A percentile compares a stretch with the other conserved stretches of the same genome.
phyloP scores from a whole-genome alignment of 164 flowering plant species.

The Tinospora cordifolia region DNA sequence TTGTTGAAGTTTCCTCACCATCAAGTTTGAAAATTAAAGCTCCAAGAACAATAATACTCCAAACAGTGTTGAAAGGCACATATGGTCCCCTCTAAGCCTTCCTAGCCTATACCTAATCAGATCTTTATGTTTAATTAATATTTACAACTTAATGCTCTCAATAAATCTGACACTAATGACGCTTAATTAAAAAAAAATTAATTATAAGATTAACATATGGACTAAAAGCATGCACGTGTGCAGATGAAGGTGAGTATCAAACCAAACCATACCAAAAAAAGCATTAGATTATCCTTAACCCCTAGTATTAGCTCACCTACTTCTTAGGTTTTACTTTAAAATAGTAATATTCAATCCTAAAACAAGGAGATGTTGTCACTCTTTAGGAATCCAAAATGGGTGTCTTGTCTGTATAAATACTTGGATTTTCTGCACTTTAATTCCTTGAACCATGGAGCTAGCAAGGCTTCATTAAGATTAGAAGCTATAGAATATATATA shows the following conservation, averaged over 20 bases:
- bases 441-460: background rate
- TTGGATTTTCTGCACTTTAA: background rate
- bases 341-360: background rate
- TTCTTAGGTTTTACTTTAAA: conserved; percentile 4
- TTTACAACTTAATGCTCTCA: conserved; percentile 10
- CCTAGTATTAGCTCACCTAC: conserved; percentile 25
- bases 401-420: conserved; percentile 8
- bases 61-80: background rate
- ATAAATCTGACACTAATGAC: background rate
- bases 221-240: conserved; percentile 33
- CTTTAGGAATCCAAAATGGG: conserved; percentile 14
- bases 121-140: background rate
- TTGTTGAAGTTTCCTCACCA: background rate
- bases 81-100: conserved; percentile 1
- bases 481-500: no score
- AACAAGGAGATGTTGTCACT: conserved; percentile 15
- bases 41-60: background rate
- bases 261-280: conserved; percentile 26
- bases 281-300: conserved; percentile 6
- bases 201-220: conserved; percentile 5
- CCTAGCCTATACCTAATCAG: background rate
- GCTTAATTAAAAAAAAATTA: no score
- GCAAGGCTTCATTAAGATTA: background rate
- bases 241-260: conserved; percentile 20
- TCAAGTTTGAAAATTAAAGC: background rate